These are phyloP conservation scores for Leishmania guyanensis DNA, from an alignment of 208 protist species.

Conservation along the genomic window DNA sequence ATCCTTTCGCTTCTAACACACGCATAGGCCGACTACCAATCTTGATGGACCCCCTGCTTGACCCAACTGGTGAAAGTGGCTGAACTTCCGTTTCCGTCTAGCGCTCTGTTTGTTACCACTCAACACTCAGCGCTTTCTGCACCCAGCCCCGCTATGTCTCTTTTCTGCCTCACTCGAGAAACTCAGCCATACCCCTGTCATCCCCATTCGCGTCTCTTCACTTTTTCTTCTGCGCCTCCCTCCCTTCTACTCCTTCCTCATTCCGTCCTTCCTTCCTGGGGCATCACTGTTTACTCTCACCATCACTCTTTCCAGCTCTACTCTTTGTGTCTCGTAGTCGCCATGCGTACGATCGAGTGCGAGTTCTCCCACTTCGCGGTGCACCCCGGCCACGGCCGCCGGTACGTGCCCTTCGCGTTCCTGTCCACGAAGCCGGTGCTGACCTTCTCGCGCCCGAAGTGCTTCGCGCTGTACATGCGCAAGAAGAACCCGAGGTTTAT, in stretches of 20 bases:
- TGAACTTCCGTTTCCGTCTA: no score
- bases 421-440: constrained; percentile 95
- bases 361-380: constrained; percentile 94
- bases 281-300: background rate
- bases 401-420: constrained; percentile 93
- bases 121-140: no score
- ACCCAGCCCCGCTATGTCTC: no score
- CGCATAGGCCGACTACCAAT: no score
- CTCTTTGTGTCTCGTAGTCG: constrained; percentile 17
- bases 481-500: constrained; percentile 95
- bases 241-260: background rate
- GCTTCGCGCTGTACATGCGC: constrained; percentile 91
- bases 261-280: background rate
- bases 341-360: constrained; percentile 93
- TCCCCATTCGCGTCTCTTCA: background rate
- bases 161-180: no score
- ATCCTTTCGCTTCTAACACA: no score
- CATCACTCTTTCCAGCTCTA: constrained; percentile 1
- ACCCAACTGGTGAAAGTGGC: no score
- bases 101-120: no score
- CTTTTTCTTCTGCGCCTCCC: no score
- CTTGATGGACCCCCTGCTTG: no score
- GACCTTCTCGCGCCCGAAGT: constrained; percentile 91
- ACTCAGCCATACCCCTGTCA: background rate
- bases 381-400: constrained; percentile 93